Evolutionary conservation across 2,329 filamentous ascomycete genomes (phyloP).

Genomic region (Fusarium robinianum): DNA sequence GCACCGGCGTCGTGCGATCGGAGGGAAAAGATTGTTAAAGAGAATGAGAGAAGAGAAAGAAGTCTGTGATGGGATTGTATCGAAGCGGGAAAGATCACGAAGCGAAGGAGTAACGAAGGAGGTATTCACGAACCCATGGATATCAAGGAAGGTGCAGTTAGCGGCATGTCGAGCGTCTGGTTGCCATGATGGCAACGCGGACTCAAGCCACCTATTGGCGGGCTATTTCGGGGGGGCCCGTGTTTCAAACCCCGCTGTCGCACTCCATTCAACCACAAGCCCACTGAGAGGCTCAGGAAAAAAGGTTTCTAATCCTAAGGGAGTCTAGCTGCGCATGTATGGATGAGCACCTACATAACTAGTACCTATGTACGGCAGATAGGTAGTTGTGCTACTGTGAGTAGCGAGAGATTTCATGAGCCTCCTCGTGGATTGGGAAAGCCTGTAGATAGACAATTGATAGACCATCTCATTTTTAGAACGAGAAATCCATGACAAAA

Average conservation of each 20-base stretch:
- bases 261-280: slow-evolving; percentile 22
- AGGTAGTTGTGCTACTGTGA: no score
- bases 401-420: no score
- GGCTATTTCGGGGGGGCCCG: slow-evolving; percentile 26
- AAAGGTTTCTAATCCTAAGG: slow-evolving; percentile 27
- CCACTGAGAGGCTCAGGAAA: slow-evolving; percentile 27
- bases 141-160: slow-evolving; percentile 6
- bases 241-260: slow-evolving; percentile 38
- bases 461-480: no score
- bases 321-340: no score
- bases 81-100: slow-evolving; percentile 17
- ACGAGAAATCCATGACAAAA: no score
- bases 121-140: slow-evolving; percentile 31
- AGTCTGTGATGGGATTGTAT: slow-evolving; percentile 31
- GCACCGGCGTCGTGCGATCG: slow-evolving; percentile 19
- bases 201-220: slow-evolving; percentile 19
- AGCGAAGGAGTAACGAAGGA: slow-evolving; percentile 11
- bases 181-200: slow-evolving; percentile 35
- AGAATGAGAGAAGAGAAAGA: slow-evolving; percentile 20
- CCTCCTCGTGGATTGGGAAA: no score
- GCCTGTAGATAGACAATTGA: no score
- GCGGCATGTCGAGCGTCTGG: slow-evolving; percentile 11
- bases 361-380: no score
- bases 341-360: not conserved
- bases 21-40: not conserved